These are phyloP conservation scores for Phytopythium cucurbitacearum DNA, from an alignment of 352 stramenopile species.

Conservation along the genomic window DNA sequence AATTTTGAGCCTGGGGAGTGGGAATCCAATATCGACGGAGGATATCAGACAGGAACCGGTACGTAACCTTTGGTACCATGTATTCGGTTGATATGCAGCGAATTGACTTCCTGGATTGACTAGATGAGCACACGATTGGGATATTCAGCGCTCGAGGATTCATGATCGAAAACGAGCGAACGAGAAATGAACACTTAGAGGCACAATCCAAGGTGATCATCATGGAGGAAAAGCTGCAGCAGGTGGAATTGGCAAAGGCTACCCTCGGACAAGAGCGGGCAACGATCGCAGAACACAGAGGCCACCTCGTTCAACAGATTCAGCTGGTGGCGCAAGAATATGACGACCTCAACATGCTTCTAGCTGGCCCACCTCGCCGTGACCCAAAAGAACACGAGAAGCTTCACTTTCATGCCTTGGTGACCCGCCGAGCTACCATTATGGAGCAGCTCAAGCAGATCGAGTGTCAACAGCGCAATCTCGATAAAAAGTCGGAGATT, in stretches of 20 bases:
- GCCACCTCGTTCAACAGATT: conserved; percentile 40
- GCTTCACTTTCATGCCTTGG: conserved; percentile 48
- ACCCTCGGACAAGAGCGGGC: conserved; percentile 36
- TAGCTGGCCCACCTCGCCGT: conserved; percentile 57
- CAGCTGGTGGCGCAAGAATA: conserved; percentile 42
- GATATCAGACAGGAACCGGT: conserved; percentile 44
- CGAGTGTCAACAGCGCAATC: conserved; percentile 31
- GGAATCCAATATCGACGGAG: conserved; percentile 42
- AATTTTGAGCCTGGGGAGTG: conserved; percentile 45
- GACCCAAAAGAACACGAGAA: conserved; percentile 63
- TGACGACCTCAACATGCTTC: conserved; percentile 31
- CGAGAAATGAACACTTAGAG: conserved; percentile 46
- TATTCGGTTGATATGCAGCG: no score
- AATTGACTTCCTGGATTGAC: not conserved
- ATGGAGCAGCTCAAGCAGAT: conserved; percentile 50
- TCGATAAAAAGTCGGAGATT: conserved; percentile 45
- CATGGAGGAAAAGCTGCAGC: conserved; percentile 50
- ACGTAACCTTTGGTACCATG: conserved; percentile 2
- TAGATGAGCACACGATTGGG: conserved; percentile 48
- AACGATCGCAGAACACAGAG: conserved; percentile 47
- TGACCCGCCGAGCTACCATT: conserved; percentile 32
- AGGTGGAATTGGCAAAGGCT: conserved; percentile 31
- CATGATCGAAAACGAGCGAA: conserved; percentile 41
- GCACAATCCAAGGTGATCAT: conserved; percentile 41
- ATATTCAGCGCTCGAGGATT: conserved; percentile 39